Evolutionary conservation across 768 basidiomycete genomes (phyloP).

Genomic region (Stropharia rugosoannulata): DNA sequence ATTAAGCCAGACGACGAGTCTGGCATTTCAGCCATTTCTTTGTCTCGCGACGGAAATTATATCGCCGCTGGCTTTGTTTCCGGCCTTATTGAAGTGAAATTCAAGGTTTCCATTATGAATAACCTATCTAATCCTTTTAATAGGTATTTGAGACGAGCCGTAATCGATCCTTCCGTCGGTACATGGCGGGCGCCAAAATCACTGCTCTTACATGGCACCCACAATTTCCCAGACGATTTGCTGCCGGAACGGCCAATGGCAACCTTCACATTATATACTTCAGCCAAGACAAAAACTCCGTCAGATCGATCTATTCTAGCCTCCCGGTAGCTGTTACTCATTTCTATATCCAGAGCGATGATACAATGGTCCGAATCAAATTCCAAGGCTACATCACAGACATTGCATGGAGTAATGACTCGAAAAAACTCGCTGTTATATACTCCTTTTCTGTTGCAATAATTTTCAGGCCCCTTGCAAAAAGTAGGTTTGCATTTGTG

Average conservation of each 20-base stretch:
- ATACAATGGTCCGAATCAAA: neutral
- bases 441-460: neutral
- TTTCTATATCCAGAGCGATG: neutral
- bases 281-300: neutral
- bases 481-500: neutral
- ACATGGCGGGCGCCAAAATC: neutral
- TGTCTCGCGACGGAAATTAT: neutral
- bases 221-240: neutral
- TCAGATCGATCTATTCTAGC: neutral
- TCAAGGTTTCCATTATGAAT: neutral
- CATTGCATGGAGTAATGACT: neutral
- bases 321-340: neutral
- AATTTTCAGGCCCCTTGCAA: neutral
- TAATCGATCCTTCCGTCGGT: neutral
- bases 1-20: neutral
- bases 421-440: neutral
- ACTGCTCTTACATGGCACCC: neutral
- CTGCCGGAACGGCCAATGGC: neutral
- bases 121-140: too few species aligned
- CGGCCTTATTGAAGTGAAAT: neutral
- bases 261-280: neutral
- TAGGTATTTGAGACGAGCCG: neutral
- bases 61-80: neutral
- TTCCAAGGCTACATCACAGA: neutral
- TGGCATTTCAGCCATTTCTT: neutral